Percentiles rank a stretch among this genome's conserved stretches.
These are phyloP conservation scores for Avena eriantha DNA, from an alignment of 176 grass and related monocot species.

Conservation along the genomic window DNA sequence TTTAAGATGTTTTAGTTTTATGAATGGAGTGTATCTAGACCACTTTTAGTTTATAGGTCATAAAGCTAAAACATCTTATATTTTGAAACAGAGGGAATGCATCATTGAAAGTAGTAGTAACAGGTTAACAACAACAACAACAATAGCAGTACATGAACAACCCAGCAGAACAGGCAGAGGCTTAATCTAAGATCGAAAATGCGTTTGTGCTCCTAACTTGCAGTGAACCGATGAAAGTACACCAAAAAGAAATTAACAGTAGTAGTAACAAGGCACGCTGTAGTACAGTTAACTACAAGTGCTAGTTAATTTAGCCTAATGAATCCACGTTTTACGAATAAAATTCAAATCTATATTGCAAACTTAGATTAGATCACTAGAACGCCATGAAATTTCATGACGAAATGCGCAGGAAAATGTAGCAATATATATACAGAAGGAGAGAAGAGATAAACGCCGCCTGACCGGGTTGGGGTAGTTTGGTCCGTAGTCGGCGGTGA, in stretches of 20 bases:
- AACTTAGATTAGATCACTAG: not conserved
- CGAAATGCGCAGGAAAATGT: not conserved
- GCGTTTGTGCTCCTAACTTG: too few relatives aligned
- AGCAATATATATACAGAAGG: not conserved
- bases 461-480: constrained; percentile 48
- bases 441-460: not conserved
- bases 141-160: not conserved
- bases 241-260: too few relatives aligned
- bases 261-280: not conserved
- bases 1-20: too few relatives aligned
- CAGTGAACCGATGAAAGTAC: too few relatives aligned
- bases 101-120: not conserved
- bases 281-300: not conserved
- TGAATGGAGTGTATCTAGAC: too few relatives aligned
- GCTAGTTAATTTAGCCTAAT: not conserved
- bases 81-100: too few relatives aligned
- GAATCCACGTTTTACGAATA: not conserved
- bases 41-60: too few relatives aligned
- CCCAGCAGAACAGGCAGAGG: not conserved
- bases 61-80: too few relatives aligned
- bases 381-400: not conserved
- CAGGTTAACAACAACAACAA: not conserved
- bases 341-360: not conserved
- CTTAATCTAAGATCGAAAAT: not conserved
- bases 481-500: constrained; percentile 62